A percentile compares a stretch with the other conserved stretches of the same genome.
Conservation (phyloP, 73 alveolate genomes). For the Tetrahymena elliotti region DNA sequence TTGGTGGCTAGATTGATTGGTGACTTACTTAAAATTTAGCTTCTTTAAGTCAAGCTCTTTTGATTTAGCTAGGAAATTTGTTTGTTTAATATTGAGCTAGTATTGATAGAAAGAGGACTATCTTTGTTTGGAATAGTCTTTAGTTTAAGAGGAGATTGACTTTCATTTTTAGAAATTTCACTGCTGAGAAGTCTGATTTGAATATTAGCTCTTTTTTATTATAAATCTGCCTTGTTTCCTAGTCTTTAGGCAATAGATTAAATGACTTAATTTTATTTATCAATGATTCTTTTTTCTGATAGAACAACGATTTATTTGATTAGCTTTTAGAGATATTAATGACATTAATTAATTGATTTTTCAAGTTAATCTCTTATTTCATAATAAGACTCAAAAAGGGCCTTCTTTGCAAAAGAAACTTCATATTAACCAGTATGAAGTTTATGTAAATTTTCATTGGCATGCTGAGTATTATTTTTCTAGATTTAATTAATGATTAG, state of each 20-base stretch:
- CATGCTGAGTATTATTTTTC: neutral
- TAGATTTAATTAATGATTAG: neutral
- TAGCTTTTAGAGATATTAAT: neutral
- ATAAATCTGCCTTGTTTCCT: neutral
- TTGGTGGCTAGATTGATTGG: neutral
- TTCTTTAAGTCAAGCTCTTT: neutral
- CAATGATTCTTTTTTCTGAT: neutral
- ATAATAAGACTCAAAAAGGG: neutral
- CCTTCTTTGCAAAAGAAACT: neutral
- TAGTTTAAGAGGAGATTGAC: neutral
- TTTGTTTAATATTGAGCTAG: neutral
- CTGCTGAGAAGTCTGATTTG: neutral
- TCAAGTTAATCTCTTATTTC: neutral
- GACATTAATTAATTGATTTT: neutral
- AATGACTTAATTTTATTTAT: neutral
- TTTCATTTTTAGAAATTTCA: neutral
- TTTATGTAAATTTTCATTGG: neutral
- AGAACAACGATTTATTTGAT: neutral
- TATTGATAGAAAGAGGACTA: neutral
- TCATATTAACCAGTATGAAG: neutral
- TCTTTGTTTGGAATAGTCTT: neutral
- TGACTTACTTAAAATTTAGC: neutral
- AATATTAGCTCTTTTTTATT: neutral
- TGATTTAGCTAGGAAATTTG: neutral
- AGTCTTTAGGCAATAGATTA: neutral